Base-by-base conservation (phyloP, 768 basidiomycete species). In the Phanerochaete carnosa region DNA sequence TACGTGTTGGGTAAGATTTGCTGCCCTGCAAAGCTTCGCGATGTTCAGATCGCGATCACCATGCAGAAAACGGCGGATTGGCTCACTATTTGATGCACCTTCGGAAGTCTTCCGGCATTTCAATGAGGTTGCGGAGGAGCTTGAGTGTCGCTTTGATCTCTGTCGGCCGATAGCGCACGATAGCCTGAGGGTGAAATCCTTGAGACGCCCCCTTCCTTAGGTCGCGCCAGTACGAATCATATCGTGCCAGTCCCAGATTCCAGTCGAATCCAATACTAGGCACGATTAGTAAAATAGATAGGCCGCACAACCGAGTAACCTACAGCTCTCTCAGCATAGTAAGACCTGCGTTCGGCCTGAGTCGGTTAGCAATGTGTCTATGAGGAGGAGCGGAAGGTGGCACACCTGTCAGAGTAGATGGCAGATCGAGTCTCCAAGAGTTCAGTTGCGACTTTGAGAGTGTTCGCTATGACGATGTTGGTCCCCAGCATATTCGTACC, bases 401-500 rank as follows among this genome's bases (percentile, higher is more conserved):
- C 55, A 16, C 11, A 25, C 25, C 75, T 66, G 61, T 69, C 73
- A 8, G 75, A 74, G 60, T 73, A 76, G 39, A 69, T 73, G 11
- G 62, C 46, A 55, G 71, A 67, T 8, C 70, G 68, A 53, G 72
- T 71, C 53, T 76, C 74, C 55, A 77, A 61, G n/a, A 77, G 67
- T 33, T 76, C 75, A 11, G 60, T 64, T 22, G 73, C 74, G 22
- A 67, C 71, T 39, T 65, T 52, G 15, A 66, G 52, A 3, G 74
- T 71, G 62, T 73, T 75, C 23, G 75, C 55, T 5, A 77, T 62
- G 13, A 76, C 29, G 52, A 74, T 61, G 7, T 72, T 63, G n/a
- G 68, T 65, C 15, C 55, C 39, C 39, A 56, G 25, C 16, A 56
- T 23, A 56, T 56, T n/a, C 3, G 37, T 12, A 3, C 11, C 26